These are phyloP conservation scores for Agrocybe praecox DNA, from an alignment of 768 basidiomycete genomes.

Conservation along the genomic window DNA sequence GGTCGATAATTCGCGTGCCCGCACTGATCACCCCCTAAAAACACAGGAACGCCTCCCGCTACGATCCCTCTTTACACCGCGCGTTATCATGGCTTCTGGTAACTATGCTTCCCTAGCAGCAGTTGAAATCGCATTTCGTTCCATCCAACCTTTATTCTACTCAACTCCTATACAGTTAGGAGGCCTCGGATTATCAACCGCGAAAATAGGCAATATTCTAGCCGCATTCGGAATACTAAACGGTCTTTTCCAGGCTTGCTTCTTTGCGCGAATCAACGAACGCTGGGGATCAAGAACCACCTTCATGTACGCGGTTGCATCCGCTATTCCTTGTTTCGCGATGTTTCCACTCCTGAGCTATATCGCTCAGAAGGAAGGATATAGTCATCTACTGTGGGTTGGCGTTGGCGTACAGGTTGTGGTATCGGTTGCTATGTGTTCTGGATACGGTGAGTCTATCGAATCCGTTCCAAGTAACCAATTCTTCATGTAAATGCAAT, in stretches of 20 bases:
- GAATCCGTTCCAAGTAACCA: neutral
- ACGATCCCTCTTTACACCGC: conserved; percentile 49
- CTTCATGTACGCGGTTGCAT: conserved; percentile 53
- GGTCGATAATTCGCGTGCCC: neutral
- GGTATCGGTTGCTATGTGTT: conserved; percentile 46
- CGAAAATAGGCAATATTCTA: conserved; percentile 65
- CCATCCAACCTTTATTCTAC: conserved; percentile 70
- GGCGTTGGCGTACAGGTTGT: conserved; percentile 50
- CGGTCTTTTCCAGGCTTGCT: conserved; percentile 67
- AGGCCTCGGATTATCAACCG: conserved; percentile 68
- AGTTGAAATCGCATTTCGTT: conserved; percentile 65
- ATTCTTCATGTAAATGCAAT: neutral
- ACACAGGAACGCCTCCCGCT: conserved; percentile 50
- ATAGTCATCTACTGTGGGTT: conserved; percentile 48
- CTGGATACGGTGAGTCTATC: conserved; percentile 54
- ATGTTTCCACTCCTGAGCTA: conserved; percentile 63
- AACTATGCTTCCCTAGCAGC: conserved; percentile 71
- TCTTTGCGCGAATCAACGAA: conserved; percentile 64
- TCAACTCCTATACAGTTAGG: conserved; percentile 72
- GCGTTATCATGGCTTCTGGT: conserved; percentile 60
- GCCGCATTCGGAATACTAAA: conserved; percentile 63
- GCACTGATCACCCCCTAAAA: conserved; percentile 1
- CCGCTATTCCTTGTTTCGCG: conserved; percentile 52
- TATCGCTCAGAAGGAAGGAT: conserved; percentile 53
- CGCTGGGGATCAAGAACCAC: conserved; percentile 63